These are phyloP conservation scores for Chaetomium olivaceum DNA, from an alignment of 2,329 filamentous ascomycete species.

Conservation along the genomic window DNA sequence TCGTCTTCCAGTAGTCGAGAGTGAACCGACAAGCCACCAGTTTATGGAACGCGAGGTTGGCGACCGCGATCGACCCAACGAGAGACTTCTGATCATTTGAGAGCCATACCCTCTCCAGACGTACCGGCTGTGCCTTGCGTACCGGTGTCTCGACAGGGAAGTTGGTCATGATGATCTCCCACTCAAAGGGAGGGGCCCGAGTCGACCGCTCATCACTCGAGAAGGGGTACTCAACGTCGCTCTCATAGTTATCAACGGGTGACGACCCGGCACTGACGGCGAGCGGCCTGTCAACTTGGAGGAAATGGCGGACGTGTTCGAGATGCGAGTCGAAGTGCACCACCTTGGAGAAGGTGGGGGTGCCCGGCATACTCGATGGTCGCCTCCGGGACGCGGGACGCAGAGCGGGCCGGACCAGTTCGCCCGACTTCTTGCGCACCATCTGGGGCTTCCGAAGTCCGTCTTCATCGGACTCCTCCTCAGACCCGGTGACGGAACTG, in stretches of 20 bases:
- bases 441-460: conserved; percentile 75
- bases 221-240: conserved; percentile 89
- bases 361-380: conserved; percentile 96
- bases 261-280: conserved; percentile 94
- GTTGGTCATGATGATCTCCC: conserved; percentile 83
- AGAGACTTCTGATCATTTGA: conserved; percentile 85
- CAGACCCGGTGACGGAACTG: conserved; percentile 54
- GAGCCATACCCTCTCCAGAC: conserved; percentile 82
- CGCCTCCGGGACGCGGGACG: conserved; percentile 76
- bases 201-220: conserved; percentile 49
- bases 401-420: conserved; percentile 89
- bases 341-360: conserved; percentile 90
- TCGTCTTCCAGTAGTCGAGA: conserved; percentile 97
- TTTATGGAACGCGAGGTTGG: conserved; percentile 90
- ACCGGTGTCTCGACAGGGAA: conserved; percentile 70
- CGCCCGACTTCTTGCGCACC: conserved; percentile 97
- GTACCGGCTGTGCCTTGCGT: conserved; percentile 67
- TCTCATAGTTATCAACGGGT: conserved; percentile 83
- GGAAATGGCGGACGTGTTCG: conserved; percentile 93
- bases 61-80: conserved; percentile 78
- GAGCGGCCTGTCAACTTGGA: conserved; percentile 90
- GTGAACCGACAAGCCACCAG: conserved; percentile 90
- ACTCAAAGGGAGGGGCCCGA: conserved; percentile 65
- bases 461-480: conserved; percentile 65
- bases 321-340: conserved; percentile 98